Evolutionary conservation across 2,329 filamentous ascomycete genomes (phyloP), one percentile per base, ranked within the genome.

Genomic region (Raffaelea albimanens): DNA sequence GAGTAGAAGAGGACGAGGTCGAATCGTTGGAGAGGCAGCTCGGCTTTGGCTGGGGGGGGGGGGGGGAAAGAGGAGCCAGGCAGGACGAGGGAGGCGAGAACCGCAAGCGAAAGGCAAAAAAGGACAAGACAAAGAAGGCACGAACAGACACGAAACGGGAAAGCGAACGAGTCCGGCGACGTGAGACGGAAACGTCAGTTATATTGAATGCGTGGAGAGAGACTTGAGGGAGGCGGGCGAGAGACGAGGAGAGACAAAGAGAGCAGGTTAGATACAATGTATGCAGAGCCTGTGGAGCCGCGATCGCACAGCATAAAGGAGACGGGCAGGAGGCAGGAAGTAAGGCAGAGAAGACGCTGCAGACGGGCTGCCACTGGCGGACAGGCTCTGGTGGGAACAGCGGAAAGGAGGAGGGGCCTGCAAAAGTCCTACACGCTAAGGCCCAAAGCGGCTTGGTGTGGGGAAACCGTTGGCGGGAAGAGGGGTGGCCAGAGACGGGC

Each of bases 381-480:
- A 7, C 25, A 13, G 7, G 13, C 7, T 7, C 43, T 42, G 34
- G 21, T 13, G 34, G 21, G 33, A 8, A 36, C 25, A 13, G 25
- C 25, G 36, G 41, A 23, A 47, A 23, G 36, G 34, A 43, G 18
- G 49, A 44, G 42, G 38, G 40, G 41, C 11, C 4, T 7, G 9
- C 18, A 19, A 48, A 43, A 44, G 46, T 44, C 46, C 41, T 44
- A 44, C 44, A 29, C 48, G 34, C n/a, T 18, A 29, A 40, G 47
- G 25, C 48, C 44, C 13, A 43, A 51, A 47, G 25, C 39, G 38
- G 47, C 34, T 22, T 50, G 42, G 50, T 52, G 52, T 52, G 50
- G 50, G 46, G 50, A 52, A 49, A 42, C 49, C 36, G 47, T 47
- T 45, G 46, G 38, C 16, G 49, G 25, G 31, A 33, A 33, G 23